Evolutionary conservation across 768 basidiomycete species (phyloP), one percentile per base, ranked within the genome.

Genomic region (Udeniomyces megalosporus): DNA sequence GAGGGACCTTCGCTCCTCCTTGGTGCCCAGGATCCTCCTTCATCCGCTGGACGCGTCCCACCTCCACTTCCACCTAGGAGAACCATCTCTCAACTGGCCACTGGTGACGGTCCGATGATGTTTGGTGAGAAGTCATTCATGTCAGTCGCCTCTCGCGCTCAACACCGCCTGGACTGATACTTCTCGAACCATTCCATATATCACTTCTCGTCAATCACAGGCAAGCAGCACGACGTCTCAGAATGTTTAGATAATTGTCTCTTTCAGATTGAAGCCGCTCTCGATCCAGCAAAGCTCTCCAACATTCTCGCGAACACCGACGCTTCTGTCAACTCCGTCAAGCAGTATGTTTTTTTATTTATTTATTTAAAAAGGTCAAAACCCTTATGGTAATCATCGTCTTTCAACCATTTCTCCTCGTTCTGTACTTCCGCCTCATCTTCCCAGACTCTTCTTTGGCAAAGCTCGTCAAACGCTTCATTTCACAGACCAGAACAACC

Each of bases 171-270:
- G n/a, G 49, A 28, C 32, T 53, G 28, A 31, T 17, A 14, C 6
- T 52, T 31, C 4, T 7, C 24, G 17, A 42, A 42, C 38, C 17
- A 8, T 42, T 42, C 38, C 10, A 8, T 8, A n/a, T 53, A 1
- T 22, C 32, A 15, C 12, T 35, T n/a, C 2, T 1, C 17, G 5
- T 17, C n/a, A 4, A n/a, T 34, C 22, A 17, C 46, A 59, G 91
- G 93, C 5, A 85, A 86, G 68, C 95, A 99, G 69, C 93, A 99
- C 70, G 95, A 99, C 71, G 92, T 97, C 14, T 85, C 93, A 0
- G 95, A 99, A 74, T 96, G 93, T 74, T 89, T 97, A 85, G 93
- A 97, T 74, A 97, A 97, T 69, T 92, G 92, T 76, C 86, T 99
- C 79, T 95, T 95, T 75, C 95, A 97, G 74, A 90, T 97, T 55